A percentile compares a stretch with the other conserved stretches of the same genome.
Conservation (phyloP, 2,329 filamentous ascomycete genomes). For the Scytalidium lignicola region DNA sequence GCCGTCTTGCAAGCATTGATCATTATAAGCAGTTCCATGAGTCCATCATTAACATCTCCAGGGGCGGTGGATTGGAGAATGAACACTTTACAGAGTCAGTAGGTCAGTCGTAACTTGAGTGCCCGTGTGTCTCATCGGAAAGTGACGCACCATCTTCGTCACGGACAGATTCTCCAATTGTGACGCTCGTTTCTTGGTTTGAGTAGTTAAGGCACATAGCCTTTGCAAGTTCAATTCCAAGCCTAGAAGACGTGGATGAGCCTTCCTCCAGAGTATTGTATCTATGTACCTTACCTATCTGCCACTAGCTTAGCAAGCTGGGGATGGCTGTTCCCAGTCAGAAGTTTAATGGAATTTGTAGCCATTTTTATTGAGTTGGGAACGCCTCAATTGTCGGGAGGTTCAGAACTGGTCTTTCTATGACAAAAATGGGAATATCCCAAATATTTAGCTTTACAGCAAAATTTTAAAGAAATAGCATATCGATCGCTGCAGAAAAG, state of each 20-base stretch:
- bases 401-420: neutral
- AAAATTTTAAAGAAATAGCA: neutral
- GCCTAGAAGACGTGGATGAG: slow-evolving; percentile 37
- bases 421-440: neutral
- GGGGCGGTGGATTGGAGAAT: slow-evolving; percentile 93
- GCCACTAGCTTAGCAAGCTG: slow-evolving; percentile 66
- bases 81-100: slow-evolving; percentile 58
- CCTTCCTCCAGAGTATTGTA: neutral
- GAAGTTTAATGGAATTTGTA: slow-evolving; percentile 68
- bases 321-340: slow-evolving; percentile 72
- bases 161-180: slow-evolving; percentile 90
- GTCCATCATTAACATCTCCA: slow-evolving; percentile 93
- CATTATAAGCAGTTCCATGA: slow-evolving; percentile 98
- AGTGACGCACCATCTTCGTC: slow-evolving; percentile 73
- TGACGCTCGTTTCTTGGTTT: slow-evolving; percentile 84
- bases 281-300: slow-evolving; percentile 46
- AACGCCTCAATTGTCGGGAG: neutral
- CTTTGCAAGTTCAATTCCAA: slow-evolving; percentile 73
- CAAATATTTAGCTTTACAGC: neutral
- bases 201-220: slow-evolving; percentile 80
- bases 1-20: slow-evolving; percentile 90
- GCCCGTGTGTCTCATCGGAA: neutral
- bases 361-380: slow-evolving; percentile 47
- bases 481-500: neutral
- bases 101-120: no score